Percentiles rank a stretch among this genome's conserved stretches.
Conservation (phyloP, 495 filamentous ascomycete genomes). For the Penicillium simplicissimum region DNA sequence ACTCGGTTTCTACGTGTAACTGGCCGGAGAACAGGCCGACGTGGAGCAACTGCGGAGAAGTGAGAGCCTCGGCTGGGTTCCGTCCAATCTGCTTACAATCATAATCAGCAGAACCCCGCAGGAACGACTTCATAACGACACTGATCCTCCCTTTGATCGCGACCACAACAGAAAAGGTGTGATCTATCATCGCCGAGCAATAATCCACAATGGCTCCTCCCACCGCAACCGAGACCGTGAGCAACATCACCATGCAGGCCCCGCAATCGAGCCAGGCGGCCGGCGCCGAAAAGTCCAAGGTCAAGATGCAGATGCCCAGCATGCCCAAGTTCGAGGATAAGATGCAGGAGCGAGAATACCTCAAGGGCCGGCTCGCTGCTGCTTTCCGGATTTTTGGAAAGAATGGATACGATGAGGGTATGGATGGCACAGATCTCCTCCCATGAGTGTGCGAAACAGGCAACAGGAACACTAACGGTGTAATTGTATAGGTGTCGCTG, state of each 20-base stretch:
- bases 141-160: not conserved
- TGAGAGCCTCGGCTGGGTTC: constrained; percentile 5
- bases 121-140: not conserved
- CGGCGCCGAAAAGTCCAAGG: constrained; percentile 34
- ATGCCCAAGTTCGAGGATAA: constrained; percentile 61
- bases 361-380: constrained; percentile 65
- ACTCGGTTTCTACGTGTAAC: not conserved
- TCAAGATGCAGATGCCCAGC: constrained; percentile 49
- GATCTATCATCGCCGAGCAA: not conserved
- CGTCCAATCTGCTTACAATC: constrained; percentile 9
- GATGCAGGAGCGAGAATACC: constrained; percentile 61
- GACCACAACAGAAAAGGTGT: not conserved
- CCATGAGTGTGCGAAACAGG: not conserved
- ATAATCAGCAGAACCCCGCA: constrained; percentile 10
- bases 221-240: constrained; percentile 31
- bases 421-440: not conserved
- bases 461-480: not conserved
- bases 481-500: constrained; percentile 47
- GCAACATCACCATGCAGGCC: constrained; percentile 23
- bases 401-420: constrained; percentile 63
- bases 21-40: not conserved
- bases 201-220: constrained; percentile 33
- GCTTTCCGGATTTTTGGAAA: constrained; percentile 73
- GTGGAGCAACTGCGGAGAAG: not conserved
- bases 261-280: constrained; percentile 31